Percentiles rank a stretch among this genome's conserved stretches.
Evolutionary conservation across 2,329 filamentous ascomycete genomes (phyloP).

Genomic region (Elsinoe australis): DNA sequence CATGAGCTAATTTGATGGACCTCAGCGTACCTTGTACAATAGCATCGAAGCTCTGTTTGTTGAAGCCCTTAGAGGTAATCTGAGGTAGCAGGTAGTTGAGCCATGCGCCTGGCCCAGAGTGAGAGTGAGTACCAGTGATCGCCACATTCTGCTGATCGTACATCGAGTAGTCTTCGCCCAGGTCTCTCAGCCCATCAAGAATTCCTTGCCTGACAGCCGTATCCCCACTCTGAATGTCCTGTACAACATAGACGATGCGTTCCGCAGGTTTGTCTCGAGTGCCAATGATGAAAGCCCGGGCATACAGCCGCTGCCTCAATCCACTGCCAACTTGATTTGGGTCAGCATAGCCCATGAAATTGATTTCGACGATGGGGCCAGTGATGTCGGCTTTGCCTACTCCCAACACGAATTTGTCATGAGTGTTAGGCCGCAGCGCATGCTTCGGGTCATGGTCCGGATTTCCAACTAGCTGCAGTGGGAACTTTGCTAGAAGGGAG

Average conservation of each 20-base stretch:
- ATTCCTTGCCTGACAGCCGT: constrained; percentile 85
- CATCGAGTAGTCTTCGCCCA: constrained; percentile 64
- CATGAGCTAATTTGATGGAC: constrained; percentile 75
- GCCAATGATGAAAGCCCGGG: constrained; percentile 80
- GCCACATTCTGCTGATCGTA: constrained; percentile 79
- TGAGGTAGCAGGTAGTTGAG: constrained; percentile 90
- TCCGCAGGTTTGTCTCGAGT: constrained; percentile 58
- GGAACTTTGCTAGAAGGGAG: background rate
- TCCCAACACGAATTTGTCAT: constrained; percentile 51
- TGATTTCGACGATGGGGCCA: constrained; percentile 79
- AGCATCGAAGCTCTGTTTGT: constrained; percentile 77
- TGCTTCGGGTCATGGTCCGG: too few relatives aligned
- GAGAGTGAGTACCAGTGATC: constrained; percentile 86
- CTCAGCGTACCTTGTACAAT: constrained; percentile 79
- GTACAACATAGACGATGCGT: constrained; percentile 76
- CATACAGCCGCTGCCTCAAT: constrained; percentile 78
- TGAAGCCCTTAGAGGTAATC: constrained; percentile 79
- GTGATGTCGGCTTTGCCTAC: constrained; percentile 68
- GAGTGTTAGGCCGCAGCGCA: background rate
- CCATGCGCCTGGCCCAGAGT: constrained; percentile 87
- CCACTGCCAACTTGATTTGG: constrained; percentile 74
- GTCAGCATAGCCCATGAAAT: constrained; percentile 87
- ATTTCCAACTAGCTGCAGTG: background rate
- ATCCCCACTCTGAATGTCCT: constrained; percentile 82
- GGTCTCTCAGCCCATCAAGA: constrained; percentile 58